phyloP scores from a whole-genome alignment of 495 filamentous ascomycete genomes.

The Peziza echinospora region DNA sequence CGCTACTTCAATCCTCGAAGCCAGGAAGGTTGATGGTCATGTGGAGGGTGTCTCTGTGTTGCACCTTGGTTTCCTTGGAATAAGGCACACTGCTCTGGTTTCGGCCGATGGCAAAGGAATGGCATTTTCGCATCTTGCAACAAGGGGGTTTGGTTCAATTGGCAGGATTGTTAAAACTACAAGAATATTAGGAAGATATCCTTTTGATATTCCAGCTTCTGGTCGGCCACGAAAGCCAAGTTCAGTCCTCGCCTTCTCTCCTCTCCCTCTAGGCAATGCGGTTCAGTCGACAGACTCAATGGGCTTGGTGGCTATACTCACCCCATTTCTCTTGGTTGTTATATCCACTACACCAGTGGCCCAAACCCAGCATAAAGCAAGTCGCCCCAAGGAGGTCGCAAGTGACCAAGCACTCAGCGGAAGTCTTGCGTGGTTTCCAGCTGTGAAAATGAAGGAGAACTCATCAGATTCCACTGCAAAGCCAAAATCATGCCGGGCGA shows the following conservation, averaged over 20 bases:
- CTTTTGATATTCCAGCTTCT: constrained; percentile 32
- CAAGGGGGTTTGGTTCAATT: constrained; percentile 67
- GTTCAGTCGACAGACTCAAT: constrained; percentile 71
- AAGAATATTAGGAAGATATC: constrained; percentile 80
- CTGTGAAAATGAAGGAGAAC: constrained; percentile 55
- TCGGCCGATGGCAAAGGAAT: constrained; percentile 93
- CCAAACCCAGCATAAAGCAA: constrained; percentile 83
- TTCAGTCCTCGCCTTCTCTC: constrained; percentile 78
- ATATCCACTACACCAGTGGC: constrained; percentile 91
- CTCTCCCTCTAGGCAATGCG: constrained; percentile 76
- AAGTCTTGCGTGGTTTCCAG: constrained; percentile 91
- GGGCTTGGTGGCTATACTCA: constrained; percentile 87
- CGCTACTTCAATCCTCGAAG: constrained; percentile 38
- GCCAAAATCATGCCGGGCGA: constrained; percentile 35
- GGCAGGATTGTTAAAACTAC: constrained; percentile 72
- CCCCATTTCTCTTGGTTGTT: constrained; percentile 83
- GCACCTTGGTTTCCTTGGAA: constrained; percentile 89
- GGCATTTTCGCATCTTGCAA: constrained; percentile 94
- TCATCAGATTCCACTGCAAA: constrained; percentile 33
- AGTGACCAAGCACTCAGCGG: constrained; percentile 81
- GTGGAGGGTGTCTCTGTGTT: constrained; percentile 51
- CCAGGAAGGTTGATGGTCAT: constrained; percentile 58
- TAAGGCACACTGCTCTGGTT: constrained; percentile 81
- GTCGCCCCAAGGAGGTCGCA: constrained; percentile 70
- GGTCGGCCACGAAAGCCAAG: constrained; percentile 67